Conservation (phyloP, 2,329 filamentous ascomycete species). For the Elsinoe arachidis region DNA sequence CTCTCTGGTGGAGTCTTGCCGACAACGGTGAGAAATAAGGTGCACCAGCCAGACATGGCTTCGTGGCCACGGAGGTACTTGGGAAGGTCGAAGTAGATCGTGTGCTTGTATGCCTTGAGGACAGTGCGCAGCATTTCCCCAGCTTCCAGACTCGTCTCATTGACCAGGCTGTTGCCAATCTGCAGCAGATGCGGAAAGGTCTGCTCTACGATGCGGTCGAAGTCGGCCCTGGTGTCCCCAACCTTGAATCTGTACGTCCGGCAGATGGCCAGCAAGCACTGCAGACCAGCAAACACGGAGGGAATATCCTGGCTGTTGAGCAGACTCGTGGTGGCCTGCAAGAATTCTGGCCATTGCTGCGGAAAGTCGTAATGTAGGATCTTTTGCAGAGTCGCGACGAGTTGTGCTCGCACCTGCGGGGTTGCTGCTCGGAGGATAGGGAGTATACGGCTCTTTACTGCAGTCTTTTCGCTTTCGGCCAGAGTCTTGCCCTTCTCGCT, state of each 20-base stretch:
- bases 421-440: slow-evolving; percentile 72
- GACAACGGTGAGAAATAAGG: slow-evolving; percentile 83
- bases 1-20: slow-evolving; percentile 72
- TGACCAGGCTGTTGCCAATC: slow-evolving; percentile 81
- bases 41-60: slow-evolving; percentile 90
- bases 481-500: slow-evolving; percentile 49
- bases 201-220: slow-evolving; percentile 86
- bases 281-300: slow-evolving; percentile 84
- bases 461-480: slow-evolving; percentile 77
- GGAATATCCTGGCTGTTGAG: slow-evolving; percentile 77
- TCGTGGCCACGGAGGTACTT: slow-evolving; percentile 67
- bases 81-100: slow-evolving; percentile 86
- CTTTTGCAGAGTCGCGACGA: slow-evolving; percentile 89
- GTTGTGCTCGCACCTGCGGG: slow-evolving; percentile 77
- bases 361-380: slow-evolving; percentile 95
- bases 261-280: slow-evolving; percentile 90
- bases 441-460: slow-evolving; percentile 79
- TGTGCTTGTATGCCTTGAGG: slow-evolving; percentile 96
- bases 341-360: slow-evolving; percentile 84
- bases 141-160: slow-evolving; percentile 86
- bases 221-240: slow-evolving; percentile 71
- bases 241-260: slow-evolving; percentile 91
- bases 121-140: slow-evolving; percentile 94
- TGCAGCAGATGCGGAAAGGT: slow-evolving; percentile 80
- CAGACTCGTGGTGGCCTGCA: slow-evolving; percentile 84